These are phyloP conservation scores for Diutina rugosa DNA, from an alignment of 1,139 yeast species.

Conservation along the genomic window DNA sequence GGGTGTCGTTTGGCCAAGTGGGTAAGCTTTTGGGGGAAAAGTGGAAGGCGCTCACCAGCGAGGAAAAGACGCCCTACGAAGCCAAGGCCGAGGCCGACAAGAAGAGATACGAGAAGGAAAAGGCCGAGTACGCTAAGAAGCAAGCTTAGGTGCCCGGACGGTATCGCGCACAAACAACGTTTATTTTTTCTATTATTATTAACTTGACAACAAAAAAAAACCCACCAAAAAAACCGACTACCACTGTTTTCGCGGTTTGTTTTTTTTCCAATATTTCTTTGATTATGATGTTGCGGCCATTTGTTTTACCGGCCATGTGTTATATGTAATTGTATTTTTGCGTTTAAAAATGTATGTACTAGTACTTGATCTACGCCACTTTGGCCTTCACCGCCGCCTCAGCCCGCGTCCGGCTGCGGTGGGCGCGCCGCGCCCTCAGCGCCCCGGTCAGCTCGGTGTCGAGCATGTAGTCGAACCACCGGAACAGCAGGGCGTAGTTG, in stretches of 20 bases:
- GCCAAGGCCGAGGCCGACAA: constrained; percentile 90
- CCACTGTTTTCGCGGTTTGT: neutral
- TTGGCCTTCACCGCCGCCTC: neutral
- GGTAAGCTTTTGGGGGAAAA: constrained; percentile 88
- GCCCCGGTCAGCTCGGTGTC: constrained; percentile 75
- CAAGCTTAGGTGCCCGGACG: constrained; percentile 3
- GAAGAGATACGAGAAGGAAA: constrained; percentile 93
- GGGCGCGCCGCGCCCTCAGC: constrained; percentile 40
- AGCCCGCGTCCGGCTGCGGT: neutral
- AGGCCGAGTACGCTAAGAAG: constrained; percentile 72
- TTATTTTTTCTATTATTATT: neutral
- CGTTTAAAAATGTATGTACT: neutral
- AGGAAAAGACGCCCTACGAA: constrained; percentile 82
- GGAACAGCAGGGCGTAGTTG: constrained; percentile 83
- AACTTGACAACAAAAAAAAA: neutral
- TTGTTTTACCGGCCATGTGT: neutral
- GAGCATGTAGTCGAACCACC: constrained; percentile 83
- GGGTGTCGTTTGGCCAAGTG: constrained; percentile 83
- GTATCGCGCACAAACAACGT: neutral
- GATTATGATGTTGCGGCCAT: neutral
- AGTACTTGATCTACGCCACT: neutral
- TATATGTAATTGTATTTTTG: neutral
- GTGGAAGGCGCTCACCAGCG: constrained; percentile 82
- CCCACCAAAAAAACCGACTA: neutral
- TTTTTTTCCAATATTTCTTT: neutral